Evolutionary conservation across 2,329 filamentous ascomycete genomes (phyloP).

Genomic region (Penicillium sp.): DNA sequence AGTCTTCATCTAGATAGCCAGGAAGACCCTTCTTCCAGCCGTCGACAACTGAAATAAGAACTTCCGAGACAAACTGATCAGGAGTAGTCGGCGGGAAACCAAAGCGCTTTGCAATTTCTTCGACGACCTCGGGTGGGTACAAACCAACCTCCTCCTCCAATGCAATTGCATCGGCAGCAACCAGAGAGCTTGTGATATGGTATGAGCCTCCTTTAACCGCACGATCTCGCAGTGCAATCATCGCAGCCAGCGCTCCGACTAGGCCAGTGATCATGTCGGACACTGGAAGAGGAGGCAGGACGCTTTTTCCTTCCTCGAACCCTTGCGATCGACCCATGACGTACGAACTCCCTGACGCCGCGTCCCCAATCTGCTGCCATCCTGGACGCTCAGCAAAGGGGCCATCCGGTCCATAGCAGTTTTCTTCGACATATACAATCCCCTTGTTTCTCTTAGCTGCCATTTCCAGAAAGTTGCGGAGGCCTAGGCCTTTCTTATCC

Average conservation of each 20-base stretch:
- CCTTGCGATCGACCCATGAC: constrained; percentile 38
- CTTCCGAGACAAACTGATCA: constrained; percentile 13
- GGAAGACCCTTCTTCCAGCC: constrained; percentile 9
- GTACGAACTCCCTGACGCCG: constrained; percentile 40
- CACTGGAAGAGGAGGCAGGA: constrained; percentile 22
- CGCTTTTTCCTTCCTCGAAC: constrained; percentile 13
- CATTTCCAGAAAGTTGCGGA: constrained; percentile 42
- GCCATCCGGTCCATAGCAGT: constrained; percentile 53
- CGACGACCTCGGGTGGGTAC: constrained; percentile 6
- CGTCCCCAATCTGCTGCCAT: constrained; percentile 55
- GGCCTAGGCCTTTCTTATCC: constrained; percentile 28
- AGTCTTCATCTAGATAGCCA: constrained; percentile 11
- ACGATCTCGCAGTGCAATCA: constrained; percentile 16
- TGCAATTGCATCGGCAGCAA: constrained; percentile 9
- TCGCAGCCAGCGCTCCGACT: constrained; percentile 14
- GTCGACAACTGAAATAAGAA: constrained; percentile 4
- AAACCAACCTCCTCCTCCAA: constrained; percentile 7
- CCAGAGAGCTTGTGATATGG: neutral
- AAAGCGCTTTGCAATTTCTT: constrained; percentile 5
- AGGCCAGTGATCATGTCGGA: constrained; percentile 27
- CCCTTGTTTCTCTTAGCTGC: constrained; percentile 44
- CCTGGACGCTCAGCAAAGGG: constrained; percentile 48
- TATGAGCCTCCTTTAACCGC: neutral
- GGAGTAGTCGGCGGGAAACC: neutral
- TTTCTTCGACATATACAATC: constrained; percentile 52